Base-by-base conservation (phyloP, 2,329 filamentous ascomycete genomes). In the Fusarium abutilonis region DNA sequence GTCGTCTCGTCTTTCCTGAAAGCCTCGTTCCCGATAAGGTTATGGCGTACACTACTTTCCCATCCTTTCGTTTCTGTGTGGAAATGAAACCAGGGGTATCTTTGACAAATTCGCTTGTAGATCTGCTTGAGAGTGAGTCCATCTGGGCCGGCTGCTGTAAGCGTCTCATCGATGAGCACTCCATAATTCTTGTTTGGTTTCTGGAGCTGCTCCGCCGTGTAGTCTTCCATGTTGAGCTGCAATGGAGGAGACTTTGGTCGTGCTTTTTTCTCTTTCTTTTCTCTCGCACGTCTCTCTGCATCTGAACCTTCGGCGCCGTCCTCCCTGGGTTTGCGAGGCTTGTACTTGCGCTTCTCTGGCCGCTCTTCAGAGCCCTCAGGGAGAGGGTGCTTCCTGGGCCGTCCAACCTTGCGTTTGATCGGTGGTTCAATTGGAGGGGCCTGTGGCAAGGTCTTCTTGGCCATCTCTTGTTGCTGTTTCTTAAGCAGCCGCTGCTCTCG, bases 261-360 rank as follows among this genome's bases (percentile, higher is more conserved):
- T 32, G 77, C 74, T 69, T 86, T 87, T 76, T 86, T 87, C 49
- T 85, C 80, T 70, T 86, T 85, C 78, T 86, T 85, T 69, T 86
- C 81, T 54, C 80, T 82, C 49, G 80, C 77, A n/a, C 81, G 77
- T 63, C 80, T 80, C 66, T 86, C 84, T n/a, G 77, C 82, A 64
- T 84, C 83, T 7, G 82, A 84, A 3, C 80, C 84, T 64, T 85
- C 83, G 56, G 77, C 80, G 28, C 83, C 84, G 28, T 83, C 81
- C 52, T 86, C 83, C 66, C 79, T 83, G 8, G 82, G 79, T 69
- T 84, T 88, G 49, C 86, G 79, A 51, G 86, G 86, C 63, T 87
- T 89, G 72, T 89, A 89, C 67, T 86, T 88, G 57, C 87, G 81
- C 76, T 89, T 89, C 74, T 88, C 86, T 2, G 82, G 80, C 54